These are phyloP conservation scores for Diplodia corticola DNA, from an alignment of 2,329 filamentous ascomycete genomes.

Conservation along the genomic window DNA sequence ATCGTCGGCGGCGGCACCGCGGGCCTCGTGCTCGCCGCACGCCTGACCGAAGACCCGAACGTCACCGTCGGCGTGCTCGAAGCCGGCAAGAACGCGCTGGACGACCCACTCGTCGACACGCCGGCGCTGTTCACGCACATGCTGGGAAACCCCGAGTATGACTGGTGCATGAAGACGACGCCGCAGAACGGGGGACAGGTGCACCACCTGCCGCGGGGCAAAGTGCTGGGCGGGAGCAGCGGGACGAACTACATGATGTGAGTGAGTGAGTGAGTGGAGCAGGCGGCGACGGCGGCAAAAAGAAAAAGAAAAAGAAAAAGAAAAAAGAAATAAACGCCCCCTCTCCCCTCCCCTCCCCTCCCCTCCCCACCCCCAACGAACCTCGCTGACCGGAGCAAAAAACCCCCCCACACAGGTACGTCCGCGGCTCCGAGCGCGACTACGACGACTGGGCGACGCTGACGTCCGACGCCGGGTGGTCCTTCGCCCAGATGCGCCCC, in stretches of 20 bases:
- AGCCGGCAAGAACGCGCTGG: slow-evolving; percentile 28
- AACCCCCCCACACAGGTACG: slow-evolving; percentile 37
- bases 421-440: slow-evolving; percentile 25
- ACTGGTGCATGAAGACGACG: slow-evolving; percentile 37
- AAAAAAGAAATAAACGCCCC: too few relatives aligned
- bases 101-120: slow-evolving; percentile 33
- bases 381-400: background rate
- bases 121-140: slow-evolving; percentile 11
- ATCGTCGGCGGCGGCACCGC: slow-evolving; percentile 26
- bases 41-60: slow-evolving; percentile 31
- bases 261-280: too few relatives aligned
- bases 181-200: slow-evolving; percentile 28
- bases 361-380: background rate
- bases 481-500: slow-evolving; percentile 48
- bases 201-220: slow-evolving; percentile 28
- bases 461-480: slow-evolving; percentile 40
- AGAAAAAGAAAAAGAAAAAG: too few relatives aligned
- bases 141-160: slow-evolving; percentile 34
- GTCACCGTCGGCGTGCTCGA: slow-evolving; percentile 28
- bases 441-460: slow-evolving; percentile 26
- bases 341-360: background rate
- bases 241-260: slow-evolving; percentile 32
- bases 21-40: slow-evolving; percentile 25
- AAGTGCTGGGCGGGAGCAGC: slow-evolving; percentile 40
- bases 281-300: too few relatives aligned